phyloP scores from a whole-genome alignment of 345 rosid species.

The Citropsis articulata region DNA sequence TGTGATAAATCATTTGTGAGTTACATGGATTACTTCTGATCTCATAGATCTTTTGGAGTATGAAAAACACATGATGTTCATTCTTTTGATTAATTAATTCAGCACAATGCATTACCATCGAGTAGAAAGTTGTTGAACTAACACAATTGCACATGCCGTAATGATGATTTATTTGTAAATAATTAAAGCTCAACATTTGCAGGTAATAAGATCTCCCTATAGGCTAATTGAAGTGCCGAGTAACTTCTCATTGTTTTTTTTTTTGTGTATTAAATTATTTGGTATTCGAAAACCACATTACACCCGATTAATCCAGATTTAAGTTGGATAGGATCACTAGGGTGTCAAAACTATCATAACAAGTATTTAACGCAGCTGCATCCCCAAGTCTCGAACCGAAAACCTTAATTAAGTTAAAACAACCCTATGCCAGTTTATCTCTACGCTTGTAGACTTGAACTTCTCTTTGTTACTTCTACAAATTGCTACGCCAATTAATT shows the following conservation, averaged over 20 bases:
- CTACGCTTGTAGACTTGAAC: neutral
- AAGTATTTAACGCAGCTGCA: too few species aligned
- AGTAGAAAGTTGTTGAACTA: conserved; percentile 16
- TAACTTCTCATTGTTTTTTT: too few species aligned
- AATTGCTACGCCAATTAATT: neutral
- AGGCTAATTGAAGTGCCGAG: neutral
- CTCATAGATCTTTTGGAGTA: neutral
- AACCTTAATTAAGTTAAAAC: too few species aligned
- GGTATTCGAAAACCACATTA: too few species aligned
- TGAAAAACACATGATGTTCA: neutral
- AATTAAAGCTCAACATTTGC: neutral
- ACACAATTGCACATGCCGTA: conserved; percentile 18
- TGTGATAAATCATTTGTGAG: conserved; percentile 22
- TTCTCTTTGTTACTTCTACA: neutral
- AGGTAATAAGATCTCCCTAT: neutral
- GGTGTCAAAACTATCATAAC: too few species aligned
- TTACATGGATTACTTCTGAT: neutral
- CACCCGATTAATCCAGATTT: too few species aligned
- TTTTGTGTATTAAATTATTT: too few species aligned
- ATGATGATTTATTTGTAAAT: conserved; percentile 15
- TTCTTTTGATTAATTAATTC: conserved; percentile 3
- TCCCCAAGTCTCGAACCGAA: too few species aligned
- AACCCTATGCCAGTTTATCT: too few species aligned
- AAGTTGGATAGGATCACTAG: too few species aligned
- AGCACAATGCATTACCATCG: neutral